phyloP scores from a whole-genome alignment of 108 stramenopile genomes.

The Skeletonema marinoi region DNA sequence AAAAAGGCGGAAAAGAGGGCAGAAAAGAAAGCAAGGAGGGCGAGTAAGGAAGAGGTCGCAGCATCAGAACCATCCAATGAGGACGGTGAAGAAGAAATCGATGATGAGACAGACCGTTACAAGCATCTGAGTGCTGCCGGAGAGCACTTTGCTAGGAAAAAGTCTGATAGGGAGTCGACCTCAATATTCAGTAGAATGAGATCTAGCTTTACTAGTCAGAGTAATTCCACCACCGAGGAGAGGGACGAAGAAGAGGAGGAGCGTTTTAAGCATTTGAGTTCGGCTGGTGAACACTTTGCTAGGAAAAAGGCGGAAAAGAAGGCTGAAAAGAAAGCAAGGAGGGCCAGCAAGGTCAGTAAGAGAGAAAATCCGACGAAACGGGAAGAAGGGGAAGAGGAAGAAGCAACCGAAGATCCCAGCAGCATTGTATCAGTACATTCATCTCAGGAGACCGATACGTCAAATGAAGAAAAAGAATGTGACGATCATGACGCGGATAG shows the following conservation, averaged over 20 bases:
- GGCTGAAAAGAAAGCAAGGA: not conserved
- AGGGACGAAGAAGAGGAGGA: not conserved
- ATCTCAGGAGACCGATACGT: not conserved
- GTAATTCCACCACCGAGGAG: not conserved
- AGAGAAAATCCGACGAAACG: no score
- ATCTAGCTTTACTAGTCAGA: not conserved
- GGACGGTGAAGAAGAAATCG: not conserved
- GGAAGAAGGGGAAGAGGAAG: not conserved
- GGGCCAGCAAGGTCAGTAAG: not conserved
- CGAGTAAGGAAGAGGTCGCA: not conserved
- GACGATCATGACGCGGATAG: not conserved
- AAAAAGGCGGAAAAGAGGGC: not conserved
- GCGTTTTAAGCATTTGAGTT: not conserved
- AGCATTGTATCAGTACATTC: not conserved
- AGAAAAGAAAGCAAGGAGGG: not conserved
- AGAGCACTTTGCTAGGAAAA: not conserved
- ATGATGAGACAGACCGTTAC: not conserved
- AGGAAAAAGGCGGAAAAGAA: constrained; percentile 1
- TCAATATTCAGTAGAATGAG: not conserved
- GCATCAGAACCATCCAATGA: not conserved
- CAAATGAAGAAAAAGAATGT: not conserved
- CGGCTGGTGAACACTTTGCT: not conserved
- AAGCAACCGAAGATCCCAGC: not conserved
- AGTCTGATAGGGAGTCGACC: not conserved
- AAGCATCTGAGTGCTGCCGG: not conserved